phyloP scores from a whole-genome alignment of 768 basidiomycete genomes.

The Suillus bovinus region DNA sequence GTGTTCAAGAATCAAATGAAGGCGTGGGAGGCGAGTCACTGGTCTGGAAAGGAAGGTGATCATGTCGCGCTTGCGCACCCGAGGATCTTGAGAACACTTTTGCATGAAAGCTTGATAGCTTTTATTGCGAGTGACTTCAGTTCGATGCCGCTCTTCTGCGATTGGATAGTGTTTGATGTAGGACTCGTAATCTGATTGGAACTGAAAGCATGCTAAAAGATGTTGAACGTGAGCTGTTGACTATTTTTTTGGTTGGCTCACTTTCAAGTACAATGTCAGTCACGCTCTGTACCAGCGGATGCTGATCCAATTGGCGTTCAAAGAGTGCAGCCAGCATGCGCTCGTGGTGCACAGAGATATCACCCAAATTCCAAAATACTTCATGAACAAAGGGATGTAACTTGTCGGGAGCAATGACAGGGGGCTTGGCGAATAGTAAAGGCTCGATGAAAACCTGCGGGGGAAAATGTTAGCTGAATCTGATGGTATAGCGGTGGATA shows the following conservation, averaged over 20 bases:
- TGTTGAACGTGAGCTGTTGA: constrained; percentile 18
- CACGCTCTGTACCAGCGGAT: constrained; percentile 79
- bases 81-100: constrained; percentile 59
- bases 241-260: constrained; percentile 33
- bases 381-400: constrained; percentile 70
- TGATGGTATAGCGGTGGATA: constrained; percentile 9
- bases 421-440: constrained; percentile 58
- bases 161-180: constrained; percentile 91
- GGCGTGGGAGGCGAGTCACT: constrained; percentile 83
- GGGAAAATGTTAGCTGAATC: constrained; percentile 7
- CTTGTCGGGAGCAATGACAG: constrained; percentile 56
- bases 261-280: constrained; percentile 85
- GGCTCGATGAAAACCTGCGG: constrained; percentile 72
- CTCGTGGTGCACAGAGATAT: constrained; percentile 67
- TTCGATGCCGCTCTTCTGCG: constrained; percentile 78
- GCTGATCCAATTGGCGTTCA: constrained; percentile 78
- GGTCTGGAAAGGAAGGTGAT: constrained; percentile 84
- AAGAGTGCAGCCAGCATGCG: constrained; percentile 73
- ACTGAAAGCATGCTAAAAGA: constrained; percentile 37
- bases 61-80: constrained; percentile 73
- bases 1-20: constrained; percentile 73
- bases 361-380: constrained; percentile 82
- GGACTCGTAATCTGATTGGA: constrained; percentile 68
- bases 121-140: constrained; percentile 69
- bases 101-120: constrained; percentile 69